phyloP scores from a whole-genome alignment of 2,329 filamentous ascomycete species.

The Epichloe bromicola region DNA sequence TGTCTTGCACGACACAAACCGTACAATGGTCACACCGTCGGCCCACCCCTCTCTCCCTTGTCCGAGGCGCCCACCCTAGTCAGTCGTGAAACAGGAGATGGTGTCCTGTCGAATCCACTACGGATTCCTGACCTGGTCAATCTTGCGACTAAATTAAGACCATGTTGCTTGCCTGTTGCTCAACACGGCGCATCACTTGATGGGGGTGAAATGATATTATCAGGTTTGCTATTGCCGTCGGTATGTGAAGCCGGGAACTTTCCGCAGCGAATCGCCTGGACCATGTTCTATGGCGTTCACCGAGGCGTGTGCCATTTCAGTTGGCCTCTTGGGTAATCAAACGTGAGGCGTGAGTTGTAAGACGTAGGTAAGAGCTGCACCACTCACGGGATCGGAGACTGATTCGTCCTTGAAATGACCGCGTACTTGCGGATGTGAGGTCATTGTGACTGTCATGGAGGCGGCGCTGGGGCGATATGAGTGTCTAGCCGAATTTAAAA shows the following conservation, averaged over 20 bases:
- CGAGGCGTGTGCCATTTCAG: background rate
- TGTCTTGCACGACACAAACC: slow-evolving; percentile 1
- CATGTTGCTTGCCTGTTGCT: background rate
- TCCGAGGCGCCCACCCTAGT: slow-evolving; percentile 9
- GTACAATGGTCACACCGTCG: background rate
- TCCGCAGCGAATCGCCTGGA: background rate
- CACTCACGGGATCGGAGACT: slow-evolving; percentile 8
- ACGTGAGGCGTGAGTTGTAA: background rate
- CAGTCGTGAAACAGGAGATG: slow-evolving; percentile 12
- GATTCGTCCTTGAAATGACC: slow-evolving; percentile 10
- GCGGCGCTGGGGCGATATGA: background rate
- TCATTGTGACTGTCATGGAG: slow-evolving; percentile 10
- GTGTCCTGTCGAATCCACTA: slow-evolving; percentile 9
- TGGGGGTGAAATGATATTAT: background rate
- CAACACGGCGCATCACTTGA: slow-evolving; percentile 3
- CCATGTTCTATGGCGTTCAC: background rate
- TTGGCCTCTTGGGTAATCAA: slow-evolving; percentile 2
- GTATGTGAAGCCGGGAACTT: background rate
- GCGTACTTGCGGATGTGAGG: slow-evolving; percentile 10
- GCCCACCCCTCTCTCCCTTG: slow-evolving; percentile 5
- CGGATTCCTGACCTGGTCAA: slow-evolving; percentile 10
- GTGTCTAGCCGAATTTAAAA: background rate
- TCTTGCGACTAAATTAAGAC: slow-evolving; percentile 8
- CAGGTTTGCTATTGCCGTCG: background rate
- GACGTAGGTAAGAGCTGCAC: background rate